These are phyloP conservation scores for Xylaria acuta DNA, from an alignment of 495 filamentous ascomycete species.

Conservation along the genomic window DNA sequence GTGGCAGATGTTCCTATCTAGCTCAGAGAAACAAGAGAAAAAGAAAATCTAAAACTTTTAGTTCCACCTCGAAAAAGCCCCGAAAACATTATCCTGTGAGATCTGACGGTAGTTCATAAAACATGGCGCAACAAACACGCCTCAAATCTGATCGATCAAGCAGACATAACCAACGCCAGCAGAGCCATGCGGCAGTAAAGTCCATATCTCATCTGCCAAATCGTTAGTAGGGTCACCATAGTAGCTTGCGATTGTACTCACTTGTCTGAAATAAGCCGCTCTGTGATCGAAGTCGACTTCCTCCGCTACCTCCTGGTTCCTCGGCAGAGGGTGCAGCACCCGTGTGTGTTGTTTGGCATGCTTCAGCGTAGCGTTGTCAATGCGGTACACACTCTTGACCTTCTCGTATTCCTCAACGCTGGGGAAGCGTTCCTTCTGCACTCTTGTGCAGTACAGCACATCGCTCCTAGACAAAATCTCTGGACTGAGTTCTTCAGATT, in stretches of 20 bases:
- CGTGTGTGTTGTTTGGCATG: conserved; percentile 89
- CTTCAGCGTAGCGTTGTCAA: conserved; percentile 90
- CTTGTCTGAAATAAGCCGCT: conserved; percentile 98
- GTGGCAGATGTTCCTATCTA: conserved; percentile 41
- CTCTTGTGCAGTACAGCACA: conserved; percentile 93
- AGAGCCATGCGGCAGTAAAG: conserved; percentile 98
- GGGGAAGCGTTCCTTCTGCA: conserved; percentile 94
- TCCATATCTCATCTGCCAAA: conserved; percentile 89
- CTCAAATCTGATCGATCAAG: conserved; percentile 30
- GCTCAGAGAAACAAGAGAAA: background rate
- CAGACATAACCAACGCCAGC: conserved; percentile 86
- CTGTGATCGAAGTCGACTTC: conserved; percentile 97
- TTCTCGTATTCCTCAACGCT: conserved; percentile 79
- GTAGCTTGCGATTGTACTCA: conserved; percentile 54
- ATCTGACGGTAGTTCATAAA: background rate
- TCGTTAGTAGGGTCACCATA: conserved; percentile 45
- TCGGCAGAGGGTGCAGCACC: conserved; percentile 93
- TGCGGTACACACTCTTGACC: conserved; percentile 83
- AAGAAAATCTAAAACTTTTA: conserved; percentile 15
- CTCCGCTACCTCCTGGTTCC: conserved; percentile 89
- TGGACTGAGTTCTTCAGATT: conserved; percentile 78
- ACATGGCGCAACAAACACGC: background rate
- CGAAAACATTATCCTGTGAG: background rate
- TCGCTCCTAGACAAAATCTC: conserved; percentile 85
- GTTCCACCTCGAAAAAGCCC: background rate